These are phyloP conservation scores for Candolleomyces eurysporus DNA, from an alignment of 768 basidiomycete species.

Conservation along the genomic window DNA sequence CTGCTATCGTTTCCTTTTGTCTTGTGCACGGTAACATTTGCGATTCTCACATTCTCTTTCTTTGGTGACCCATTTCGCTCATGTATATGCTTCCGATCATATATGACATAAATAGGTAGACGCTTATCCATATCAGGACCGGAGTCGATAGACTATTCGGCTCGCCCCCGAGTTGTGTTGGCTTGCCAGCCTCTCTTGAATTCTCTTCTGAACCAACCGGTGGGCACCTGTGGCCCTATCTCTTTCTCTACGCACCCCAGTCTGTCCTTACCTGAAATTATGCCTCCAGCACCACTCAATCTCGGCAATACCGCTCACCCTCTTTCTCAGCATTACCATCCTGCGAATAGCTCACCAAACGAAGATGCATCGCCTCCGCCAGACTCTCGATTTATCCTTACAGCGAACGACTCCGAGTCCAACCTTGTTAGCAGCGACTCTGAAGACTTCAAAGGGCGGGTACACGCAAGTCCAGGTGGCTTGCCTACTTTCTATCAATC, in stretches of 20 bases:
- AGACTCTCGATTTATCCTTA: constrained; percentile 12
- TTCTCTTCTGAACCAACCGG: background rate
- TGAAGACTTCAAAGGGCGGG: constrained; percentile 7
- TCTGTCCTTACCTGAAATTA: background rate
- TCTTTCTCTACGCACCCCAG: background rate
- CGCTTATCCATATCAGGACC: background rate
- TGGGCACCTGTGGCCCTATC: background rate
- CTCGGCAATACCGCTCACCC: background rate
- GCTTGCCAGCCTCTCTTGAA: background rate
- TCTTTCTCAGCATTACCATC: background rate
- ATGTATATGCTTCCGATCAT: background rate
- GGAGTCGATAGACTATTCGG: background rate
- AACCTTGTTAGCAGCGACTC: constrained; percentile 17
- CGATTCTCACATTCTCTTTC: background rate
- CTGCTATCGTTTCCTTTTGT: background rate
- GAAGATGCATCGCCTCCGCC: background rate
- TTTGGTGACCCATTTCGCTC: background rate
- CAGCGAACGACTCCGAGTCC: constrained; percentile 13
- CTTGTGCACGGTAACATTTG: background rate
- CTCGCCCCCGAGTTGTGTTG: background rate
- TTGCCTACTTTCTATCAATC: constrained; percentile 20
- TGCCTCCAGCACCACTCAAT: background rate
- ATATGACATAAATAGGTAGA: background rate
- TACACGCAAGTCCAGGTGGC: constrained; percentile 1
- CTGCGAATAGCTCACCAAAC: background rate